phyloP scores from a whole-genome alignment of 257 asterid species.

The Leptodermis oblonga region DNA sequence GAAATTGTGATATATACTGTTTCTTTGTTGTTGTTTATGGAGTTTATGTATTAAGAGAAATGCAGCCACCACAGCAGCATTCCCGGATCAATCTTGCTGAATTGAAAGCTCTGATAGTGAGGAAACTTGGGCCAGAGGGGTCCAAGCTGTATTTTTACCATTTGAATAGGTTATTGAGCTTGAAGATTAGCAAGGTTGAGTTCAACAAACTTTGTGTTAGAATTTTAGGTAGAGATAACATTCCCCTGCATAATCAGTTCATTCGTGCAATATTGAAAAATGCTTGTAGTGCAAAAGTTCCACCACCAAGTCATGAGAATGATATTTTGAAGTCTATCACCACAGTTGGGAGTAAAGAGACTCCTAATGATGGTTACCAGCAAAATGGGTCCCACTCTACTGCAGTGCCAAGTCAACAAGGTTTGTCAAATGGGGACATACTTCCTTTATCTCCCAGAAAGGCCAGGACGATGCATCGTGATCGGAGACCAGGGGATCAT shows the following conservation, averaged over 20 bases:
- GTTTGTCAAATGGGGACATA: slow-evolving; percentile 58
- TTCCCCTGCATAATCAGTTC: slow-evolving; percentile 81
- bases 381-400: slow-evolving; percentile 52
- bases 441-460: slow-evolving; percentile 62
- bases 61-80: slow-evolving; percentile 77
- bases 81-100: slow-evolving; percentile 73
- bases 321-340: slow-evolving; percentile 30
- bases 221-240: slow-evolving; percentile 69
- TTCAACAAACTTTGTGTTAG: slow-evolving; percentile 64
- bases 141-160: slow-evolving; percentile 73
- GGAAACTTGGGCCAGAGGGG: slow-evolving; percentile 69
- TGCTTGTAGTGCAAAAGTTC: slow-evolving; percentile 55
- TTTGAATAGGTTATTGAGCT: slow-evolving; percentile 64
- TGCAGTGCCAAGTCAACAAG: slow-evolving; percentile 36
- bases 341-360: slow-evolving; percentile 42
- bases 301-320: slow-evolving; percentile 46
- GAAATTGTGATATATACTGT: slow-evolving; percentile 15
- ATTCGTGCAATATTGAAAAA: slow-evolving; percentile 65
- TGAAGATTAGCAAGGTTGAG: slow-evolving; percentile 70
- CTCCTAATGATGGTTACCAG: slow-evolving; percentile 36
- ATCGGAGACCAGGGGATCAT: slow-evolving; percentile 54
- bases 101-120: slow-evolving; percentile 65
- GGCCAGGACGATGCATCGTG: slow-evolving; percentile 52
- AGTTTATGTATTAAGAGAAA: slow-evolving; percentile 47
- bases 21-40: slow-evolving; percentile 41